Conservation (phyloP, 2,329 filamentous ascomycete species). For the Sporothrix sp. region DNA sequence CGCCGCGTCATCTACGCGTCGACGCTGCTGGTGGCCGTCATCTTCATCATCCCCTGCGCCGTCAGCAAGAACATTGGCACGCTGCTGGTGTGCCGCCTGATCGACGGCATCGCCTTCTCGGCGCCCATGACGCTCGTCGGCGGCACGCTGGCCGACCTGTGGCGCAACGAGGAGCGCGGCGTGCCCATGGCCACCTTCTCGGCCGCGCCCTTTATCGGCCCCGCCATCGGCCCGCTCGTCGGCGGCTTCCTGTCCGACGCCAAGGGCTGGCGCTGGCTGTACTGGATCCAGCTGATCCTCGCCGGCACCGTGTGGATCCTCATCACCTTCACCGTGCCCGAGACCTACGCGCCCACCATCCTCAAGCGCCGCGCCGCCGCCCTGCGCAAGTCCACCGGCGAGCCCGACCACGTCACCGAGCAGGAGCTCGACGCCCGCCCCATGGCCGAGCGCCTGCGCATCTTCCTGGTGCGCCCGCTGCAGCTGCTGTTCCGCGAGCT, state of each 20-base stretch:
- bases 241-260: constrained; percentile 48
- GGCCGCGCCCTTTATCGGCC: constrained; percentile 73
- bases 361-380: constrained; percentile 61
- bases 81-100: constrained; percentile 63
- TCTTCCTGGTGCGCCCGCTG: constrained; percentile 75
- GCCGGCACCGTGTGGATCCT: constrained; percentile 59
- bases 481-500: constrained; percentile 76
- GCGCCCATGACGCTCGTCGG: constrained; percentile 81
- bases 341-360: constrained; percentile 77
- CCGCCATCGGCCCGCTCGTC: constrained; percentile 64
- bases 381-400: constrained; percentile 58
- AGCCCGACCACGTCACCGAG: constrained; percentile 63
- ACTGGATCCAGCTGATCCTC: constrained; percentile 68
- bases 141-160: constrained; percentile 74
- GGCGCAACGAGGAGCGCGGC: constrained; percentile 72
- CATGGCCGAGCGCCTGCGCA: constrained; percentile 54
- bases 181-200: constrained; percentile 82
- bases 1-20: constrained; percentile 59
- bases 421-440: constrained; percentile 67
- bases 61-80: constrained; percentile 67
- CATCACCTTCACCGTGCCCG: constrained; percentile 80
- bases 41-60: constrained; percentile 75
- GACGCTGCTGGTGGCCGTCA: constrained; percentile 58
- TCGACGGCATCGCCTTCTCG: constrained; percentile 76
- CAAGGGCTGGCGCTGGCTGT: constrained; percentile 21